These are phyloP conservation scores for Sclerotinia trifoliorum DNA, from an alignment of 2,329 filamentous ascomycete genomes.

Conservation along the genomic window DNA sequence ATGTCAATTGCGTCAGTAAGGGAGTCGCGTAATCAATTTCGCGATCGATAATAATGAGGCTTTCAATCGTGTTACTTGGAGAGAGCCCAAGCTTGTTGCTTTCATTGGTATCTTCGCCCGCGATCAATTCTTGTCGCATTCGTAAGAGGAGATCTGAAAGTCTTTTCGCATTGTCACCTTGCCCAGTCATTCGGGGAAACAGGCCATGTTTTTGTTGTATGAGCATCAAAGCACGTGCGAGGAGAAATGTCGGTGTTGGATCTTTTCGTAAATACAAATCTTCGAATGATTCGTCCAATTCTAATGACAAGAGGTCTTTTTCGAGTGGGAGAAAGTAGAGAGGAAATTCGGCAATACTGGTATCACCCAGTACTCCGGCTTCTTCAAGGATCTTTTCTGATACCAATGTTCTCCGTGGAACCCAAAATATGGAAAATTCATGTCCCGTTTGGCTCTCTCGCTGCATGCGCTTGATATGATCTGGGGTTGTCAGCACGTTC, in stretches of 20 bases:
- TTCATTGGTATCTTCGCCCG: constrained; percentile 70
- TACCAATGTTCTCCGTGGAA: constrained; percentile 85
- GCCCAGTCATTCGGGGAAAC: constrained; percentile 91
- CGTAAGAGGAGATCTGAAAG: constrained; percentile 83
- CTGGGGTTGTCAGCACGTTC: constrained; percentile 63
- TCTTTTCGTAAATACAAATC: constrained; percentile 91
- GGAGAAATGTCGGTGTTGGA: constrained; percentile 82
- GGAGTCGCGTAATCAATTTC: constrained; percentile 92
- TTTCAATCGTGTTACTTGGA: constrained; percentile 85
- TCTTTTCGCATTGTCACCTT: constrained; percentile 89
- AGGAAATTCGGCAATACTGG: constrained; percentile 82
- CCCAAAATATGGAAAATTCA: constrained; percentile 97
- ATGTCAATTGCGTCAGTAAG: constrained; percentile 90
- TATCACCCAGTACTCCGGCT: constrained; percentile 87
- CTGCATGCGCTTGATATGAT: constrained; percentile 86
- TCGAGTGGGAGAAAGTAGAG: constrained; percentile 90
- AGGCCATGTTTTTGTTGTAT: constrained; percentile 89
- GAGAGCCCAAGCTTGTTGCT: constrained; percentile 65
- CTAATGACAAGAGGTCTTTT: constrained; percentile 84
- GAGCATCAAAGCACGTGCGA: constrained; percentile 90
- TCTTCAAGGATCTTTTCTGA: constrained; percentile 91
- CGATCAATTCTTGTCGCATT: constrained; percentile 86
- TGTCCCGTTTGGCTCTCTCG: constrained; percentile 86
- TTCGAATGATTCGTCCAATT: constrained; percentile 80
- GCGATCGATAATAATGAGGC: constrained; percentile 89